phyloP scores from a whole-genome alignment of 371 early-diverging fungal genomes.

The Furculomyces boomerangus region DNA sequence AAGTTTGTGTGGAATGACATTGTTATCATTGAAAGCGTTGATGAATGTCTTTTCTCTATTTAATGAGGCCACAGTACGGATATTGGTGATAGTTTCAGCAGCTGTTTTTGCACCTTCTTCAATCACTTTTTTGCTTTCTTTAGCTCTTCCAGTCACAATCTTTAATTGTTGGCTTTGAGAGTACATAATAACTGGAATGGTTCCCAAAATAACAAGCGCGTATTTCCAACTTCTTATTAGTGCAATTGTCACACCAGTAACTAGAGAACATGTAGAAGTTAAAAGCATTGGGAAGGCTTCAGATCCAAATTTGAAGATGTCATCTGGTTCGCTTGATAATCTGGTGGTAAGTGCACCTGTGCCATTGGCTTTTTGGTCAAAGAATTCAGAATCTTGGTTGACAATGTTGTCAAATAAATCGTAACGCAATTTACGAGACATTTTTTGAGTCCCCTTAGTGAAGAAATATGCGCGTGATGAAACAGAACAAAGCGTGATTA shows the following conservation, averaged over 20 bases:
- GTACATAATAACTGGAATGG: conserved; percentile 24
- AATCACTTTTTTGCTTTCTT: conserved; percentile 3
- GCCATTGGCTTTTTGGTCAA: conserved; percentile 60
- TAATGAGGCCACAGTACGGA: conserved; percentile 75
- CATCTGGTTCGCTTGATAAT: conserved; percentile 31
- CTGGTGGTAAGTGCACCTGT: conserved; percentile 66
- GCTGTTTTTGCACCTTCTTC: conserved; percentile 6
- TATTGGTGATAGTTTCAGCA: conserved; percentile 28
- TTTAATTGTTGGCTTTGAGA: conserved; percentile 10
- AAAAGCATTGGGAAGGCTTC: conserved; percentile 30
- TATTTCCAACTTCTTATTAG: conserved; percentile 11
- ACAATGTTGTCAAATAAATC: conserved; percentile 35
- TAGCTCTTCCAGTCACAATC: background rate
- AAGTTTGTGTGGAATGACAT: conserved; percentile 36
- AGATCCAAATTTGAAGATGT: conserved; percentile 36
- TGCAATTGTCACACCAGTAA: conserved; percentile 11
- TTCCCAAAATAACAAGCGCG: conserved; percentile 27
- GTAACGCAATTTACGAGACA: conserved; percentile 38
- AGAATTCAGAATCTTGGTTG: conserved; percentile 67
- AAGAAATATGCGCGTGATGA: conserved; percentile 19
- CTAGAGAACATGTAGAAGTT: conserved; percentile 21
- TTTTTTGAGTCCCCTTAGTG: conserved; percentile 26
- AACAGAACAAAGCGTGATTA: conserved; percentile 29
- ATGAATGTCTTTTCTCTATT: conserved; percentile 54
- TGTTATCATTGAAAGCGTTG: conserved; percentile 29